Percentiles rank a stretch among this genome's conserved stretches.
phyloP scores from a whole-genome alignment of 1,284 basidiomycete genomes.

The Xerocomus minutiporus region DNA sequence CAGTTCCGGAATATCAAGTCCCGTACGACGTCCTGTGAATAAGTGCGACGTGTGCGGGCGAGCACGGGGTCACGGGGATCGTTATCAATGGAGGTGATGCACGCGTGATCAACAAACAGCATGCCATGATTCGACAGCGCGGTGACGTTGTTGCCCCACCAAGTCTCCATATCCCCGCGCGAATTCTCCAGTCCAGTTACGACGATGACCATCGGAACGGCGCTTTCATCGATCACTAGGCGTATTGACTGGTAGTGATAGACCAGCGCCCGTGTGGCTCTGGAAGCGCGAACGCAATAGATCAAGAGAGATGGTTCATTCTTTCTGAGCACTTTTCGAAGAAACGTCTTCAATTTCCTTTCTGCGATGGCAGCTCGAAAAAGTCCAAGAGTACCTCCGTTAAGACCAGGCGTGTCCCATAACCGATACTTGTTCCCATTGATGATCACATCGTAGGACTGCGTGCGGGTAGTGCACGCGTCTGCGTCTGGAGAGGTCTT shows the following conservation, averaged over 20 bases:
- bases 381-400: constrained; percentile 26
- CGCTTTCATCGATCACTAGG: constrained; percentile 6
- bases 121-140: constrained; percentile 19
- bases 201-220: constrained; percentile 29
- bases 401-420: constrained; percentile 33
- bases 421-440: constrained; percentile 20
- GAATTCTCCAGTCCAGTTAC: constrained; percentile 33
- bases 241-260: constrained; percentile 30
- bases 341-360: constrained; percentile 23
- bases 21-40: constrained; percentile 17
- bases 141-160: constrained; percentile 30
- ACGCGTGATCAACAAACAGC: constrained; percentile 31
- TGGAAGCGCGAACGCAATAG: constrained; percentile 31
- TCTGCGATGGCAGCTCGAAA: constrained; percentile 26
- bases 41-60: constrained; percentile 16
- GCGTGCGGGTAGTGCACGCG: constrained; percentile 24
- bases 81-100: constrained; percentile 29
- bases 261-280: constrained; percentile 27
- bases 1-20: constrained; percentile 26
- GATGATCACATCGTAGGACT: constrained; percentile 20
- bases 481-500: constrained; percentile 28
- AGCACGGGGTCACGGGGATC: constrained; percentile 16
- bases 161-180: constrained; percentile 31
- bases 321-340: constrained; percentile 22
- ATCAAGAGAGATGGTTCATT: constrained; percentile 25